phyloP scores from a whole-genome alignment of 371 early-diverging fungal genomes.

The Syncephalastrum contaminatum region DNA sequence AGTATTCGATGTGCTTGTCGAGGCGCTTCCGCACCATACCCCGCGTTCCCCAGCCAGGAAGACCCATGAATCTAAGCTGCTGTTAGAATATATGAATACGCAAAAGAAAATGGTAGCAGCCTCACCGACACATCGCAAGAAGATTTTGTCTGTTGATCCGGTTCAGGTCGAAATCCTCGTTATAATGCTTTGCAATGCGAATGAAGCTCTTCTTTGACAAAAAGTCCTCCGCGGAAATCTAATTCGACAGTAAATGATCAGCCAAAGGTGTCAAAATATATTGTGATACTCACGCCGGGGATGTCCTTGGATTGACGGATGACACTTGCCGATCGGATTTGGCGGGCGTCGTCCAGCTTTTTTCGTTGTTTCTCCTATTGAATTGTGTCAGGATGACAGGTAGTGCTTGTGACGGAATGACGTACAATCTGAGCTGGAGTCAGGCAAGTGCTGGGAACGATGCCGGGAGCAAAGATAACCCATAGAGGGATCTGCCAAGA shows the following conservation, averaged over 20 bases:
- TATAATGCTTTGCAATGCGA: conserved; percentile 45
- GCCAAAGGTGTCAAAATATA: no score
- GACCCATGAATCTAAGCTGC: conserved; percentile 54
- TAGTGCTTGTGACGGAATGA: not conserved
- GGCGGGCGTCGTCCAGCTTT: conserved; percentile 56
- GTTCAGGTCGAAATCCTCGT: conserved; percentile 48
- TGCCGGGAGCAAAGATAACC: conserved; percentile 58
- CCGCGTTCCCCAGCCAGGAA: conserved; percentile 52
- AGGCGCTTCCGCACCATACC: conserved; percentile 55
- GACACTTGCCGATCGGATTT: conserved; percentile 51
- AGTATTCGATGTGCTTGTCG: conserved; percentile 49
- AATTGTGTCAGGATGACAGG: not conserved
- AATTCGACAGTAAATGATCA: not conserved
- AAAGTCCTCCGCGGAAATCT: conserved; percentile 56
- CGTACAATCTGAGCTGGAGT: conserved; percentile 58
- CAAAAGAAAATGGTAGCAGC: not conserved
- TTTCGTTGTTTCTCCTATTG: conserved; percentile 53
- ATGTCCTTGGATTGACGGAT: conserved; percentile 32
- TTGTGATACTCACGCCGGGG: conserved; percentile 27
- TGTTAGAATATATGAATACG: not conserved
- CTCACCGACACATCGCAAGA: conserved; percentile 53
- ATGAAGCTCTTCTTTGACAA: conserved; percentile 43
- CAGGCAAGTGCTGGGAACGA: conserved; percentile 65
- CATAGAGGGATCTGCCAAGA: conserved; percentile 52
- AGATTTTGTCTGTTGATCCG: conserved; percentile 54